Percentiles rank a stretch among this genome's conserved stretches.
These are phyloP conservation scores for Elaeis oleifera DNA, from an alignment of 202 grass and related monocot species.

Conservation along the genomic window DNA sequence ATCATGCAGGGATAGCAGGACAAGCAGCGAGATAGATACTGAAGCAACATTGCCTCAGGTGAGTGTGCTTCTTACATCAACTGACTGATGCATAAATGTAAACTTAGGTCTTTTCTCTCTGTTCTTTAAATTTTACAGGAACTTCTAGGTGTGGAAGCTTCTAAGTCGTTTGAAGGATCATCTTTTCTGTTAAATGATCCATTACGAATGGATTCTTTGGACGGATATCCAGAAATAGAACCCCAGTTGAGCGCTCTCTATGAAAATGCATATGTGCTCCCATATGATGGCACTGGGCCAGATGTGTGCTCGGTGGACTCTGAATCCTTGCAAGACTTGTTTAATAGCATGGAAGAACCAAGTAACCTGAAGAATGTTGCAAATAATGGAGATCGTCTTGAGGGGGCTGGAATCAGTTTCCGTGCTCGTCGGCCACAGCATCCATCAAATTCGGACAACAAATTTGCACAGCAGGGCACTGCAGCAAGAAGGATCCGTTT, in stretches of 20 bases:
- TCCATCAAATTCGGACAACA: not conserved
- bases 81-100: not conserved
- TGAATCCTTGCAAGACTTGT: slow-evolving; percentile 59
- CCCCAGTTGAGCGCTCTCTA: slow-evolving; percentile 26
- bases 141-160: too few relatives aligned
- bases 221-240: not conserved
- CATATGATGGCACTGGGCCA: slow-evolving; percentile 37
- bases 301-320: slow-evolving; percentile 54
- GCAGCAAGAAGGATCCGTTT: slow-evolving; percentile 2
- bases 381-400: not conserved
- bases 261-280: slow-evolving; percentile 41
- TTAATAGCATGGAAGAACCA: slow-evolving; percentile 48
- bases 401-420: not conserved
- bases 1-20: slow-evolving; percentile 21
- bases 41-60: slow-evolving; percentile 22
- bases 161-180: too few relatives aligned
- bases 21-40: slow-evolving; percentile 15
- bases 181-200: too few relatives aligned
- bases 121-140: too few relatives aligned
- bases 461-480: not conserved
- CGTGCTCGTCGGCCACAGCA: not conserved
- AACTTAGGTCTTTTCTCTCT: too few relatives aligned
- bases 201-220: too few relatives aligned
- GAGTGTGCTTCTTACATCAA: slow-evolving; percentile 6
- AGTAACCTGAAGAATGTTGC: slow-evolving; percentile 10